A percentile compares a stretch with the other conserved stretches of the same genome.
Conservation (phyloP, 73 alveolate genomes). For the Tetrahymena elliotti region DNA sequence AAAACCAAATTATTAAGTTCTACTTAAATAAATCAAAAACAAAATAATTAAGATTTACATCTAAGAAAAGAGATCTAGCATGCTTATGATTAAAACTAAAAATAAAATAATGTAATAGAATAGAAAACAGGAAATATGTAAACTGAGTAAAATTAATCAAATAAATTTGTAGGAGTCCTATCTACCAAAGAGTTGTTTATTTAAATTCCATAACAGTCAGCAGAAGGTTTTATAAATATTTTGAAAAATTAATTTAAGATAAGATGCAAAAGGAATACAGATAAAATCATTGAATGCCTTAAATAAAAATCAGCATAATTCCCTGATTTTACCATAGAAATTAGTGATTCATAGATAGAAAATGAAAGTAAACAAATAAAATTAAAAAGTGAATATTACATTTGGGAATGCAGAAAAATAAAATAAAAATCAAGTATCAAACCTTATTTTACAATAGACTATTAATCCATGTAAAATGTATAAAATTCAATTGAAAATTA, state of each 20-base stretch:
- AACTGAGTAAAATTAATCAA: background rate
- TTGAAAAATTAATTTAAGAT: background rate
- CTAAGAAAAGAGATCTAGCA: background rate
- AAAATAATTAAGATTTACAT: no score
- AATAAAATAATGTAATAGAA: no score
- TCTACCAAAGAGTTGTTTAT: background rate
- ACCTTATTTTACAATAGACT: background rate
- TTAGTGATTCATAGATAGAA: background rate
- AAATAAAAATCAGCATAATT: background rate
- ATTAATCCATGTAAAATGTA: background rate
- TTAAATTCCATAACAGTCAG: background rate
- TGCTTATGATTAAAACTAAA: background rate
- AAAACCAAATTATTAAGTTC: background rate
- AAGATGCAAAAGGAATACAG: background rate
- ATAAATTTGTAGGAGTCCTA: background rate
- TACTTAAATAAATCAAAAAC: background rate
- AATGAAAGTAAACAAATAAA: background rate
- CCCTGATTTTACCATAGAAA: background rate
- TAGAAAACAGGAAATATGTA: background rate
- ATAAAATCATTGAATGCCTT: background rate
- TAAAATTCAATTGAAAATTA: background rate
- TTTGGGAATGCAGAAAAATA: background rate
- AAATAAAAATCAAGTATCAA: background rate
- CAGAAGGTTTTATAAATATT: background rate
- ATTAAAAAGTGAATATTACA: background rate